phyloP scores from a whole-genome alignment of 345 rosid genomes.

The Citrus maxima region DNA sequence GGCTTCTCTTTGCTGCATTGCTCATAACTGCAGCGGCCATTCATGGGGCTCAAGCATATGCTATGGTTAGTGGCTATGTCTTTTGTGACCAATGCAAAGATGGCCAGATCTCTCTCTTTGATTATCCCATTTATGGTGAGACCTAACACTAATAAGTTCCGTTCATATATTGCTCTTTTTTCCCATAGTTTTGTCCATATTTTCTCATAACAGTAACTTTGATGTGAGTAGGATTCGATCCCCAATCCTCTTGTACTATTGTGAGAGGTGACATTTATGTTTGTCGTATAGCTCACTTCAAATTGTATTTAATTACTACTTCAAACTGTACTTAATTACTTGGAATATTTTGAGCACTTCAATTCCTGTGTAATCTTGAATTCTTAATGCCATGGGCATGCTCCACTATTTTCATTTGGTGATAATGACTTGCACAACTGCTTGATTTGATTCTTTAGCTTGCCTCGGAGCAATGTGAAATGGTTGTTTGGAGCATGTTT shows the following conservation, averaged over 20 bases:
- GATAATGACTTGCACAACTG: not conserved
- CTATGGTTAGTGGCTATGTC: slow-evolving; percentile 67
- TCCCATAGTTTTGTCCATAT: not conserved
- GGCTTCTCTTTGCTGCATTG: slow-evolving; percentile 35
- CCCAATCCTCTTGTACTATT: not conserved
- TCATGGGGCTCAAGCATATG: slow-evolving; percentile 47
- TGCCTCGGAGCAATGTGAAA: not conserved
- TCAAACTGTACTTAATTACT: not conserved
- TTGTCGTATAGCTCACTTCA: not conserved
- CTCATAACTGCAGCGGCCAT: slow-evolving; percentile 47
- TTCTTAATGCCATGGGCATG: not conserved
- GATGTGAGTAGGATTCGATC: not conserved
- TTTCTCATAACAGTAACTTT: not conserved
- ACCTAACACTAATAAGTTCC: not conserved
- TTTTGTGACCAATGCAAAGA: slow-evolving; percentile 95
- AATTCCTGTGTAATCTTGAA: not conserved
- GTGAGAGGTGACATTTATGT: not conserved
- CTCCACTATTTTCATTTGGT: not conserved
- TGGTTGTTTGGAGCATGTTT: not conserved
- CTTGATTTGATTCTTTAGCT: not conserved
- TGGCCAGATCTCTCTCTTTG: slow-evolving; percentile 67
- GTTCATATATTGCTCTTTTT: not conserved
- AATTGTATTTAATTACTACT: not conserved
- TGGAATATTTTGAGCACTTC: not conserved
- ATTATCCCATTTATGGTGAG: slow-evolving; percentile 69